Percentiles rank a stretch among this genome's conserved stretches.
phyloP scores from a whole-genome alignment of 495 filamentous ascomycete genomes.

The Aspergillus steynii region DNA sequence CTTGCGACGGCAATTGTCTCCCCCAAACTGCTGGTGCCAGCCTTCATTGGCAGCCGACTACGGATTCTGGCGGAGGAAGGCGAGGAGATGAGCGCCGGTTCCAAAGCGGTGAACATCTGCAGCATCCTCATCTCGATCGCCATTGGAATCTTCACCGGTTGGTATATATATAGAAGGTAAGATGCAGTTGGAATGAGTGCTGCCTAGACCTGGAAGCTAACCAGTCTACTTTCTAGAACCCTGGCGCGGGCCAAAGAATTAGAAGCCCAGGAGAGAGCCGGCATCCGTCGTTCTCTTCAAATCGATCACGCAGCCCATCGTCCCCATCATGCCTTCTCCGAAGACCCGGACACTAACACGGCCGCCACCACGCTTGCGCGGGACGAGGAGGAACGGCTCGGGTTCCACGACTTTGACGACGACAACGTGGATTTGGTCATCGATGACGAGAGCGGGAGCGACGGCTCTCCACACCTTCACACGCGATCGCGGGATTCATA shows the following conservation, averaged over 20 bases:
- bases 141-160: constrained; percentile 74
- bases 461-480: constrained; percentile 25
- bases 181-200: not conserved
- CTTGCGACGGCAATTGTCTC: constrained; percentile 74
- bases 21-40: constrained; percentile 87
- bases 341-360: constrained; percentile 44
- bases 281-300: constrained; percentile 41
- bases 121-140: constrained; percentile 71
- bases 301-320: constrained; percentile 42
- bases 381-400: constrained; percentile 52
- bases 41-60: constrained; percentile 84
- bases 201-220: constrained; percentile 3
- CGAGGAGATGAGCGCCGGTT: constrained; percentile 53
- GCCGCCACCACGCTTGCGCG: constrained; percentile 46
- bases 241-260: constrained; percentile 81
- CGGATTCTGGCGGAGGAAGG: constrained; percentile 65
- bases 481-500: constrained; percentile 34
- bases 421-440: constrained; percentile 44
- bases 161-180: constrained; percentile 78
- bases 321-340: constrained; percentile 44
- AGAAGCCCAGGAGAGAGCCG: constrained; percentile 74
- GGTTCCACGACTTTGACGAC: constrained; percentile 45
- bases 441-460: constrained; percentile 40
- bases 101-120: constrained; percentile 72
- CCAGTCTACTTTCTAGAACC: constrained; percentile 49